Evolutionary conservation across 108 stramenopile species (phyloP), one percentile per base, ranked within the genome.

Genomic region (Stephanodiscus triporus): DNA sequence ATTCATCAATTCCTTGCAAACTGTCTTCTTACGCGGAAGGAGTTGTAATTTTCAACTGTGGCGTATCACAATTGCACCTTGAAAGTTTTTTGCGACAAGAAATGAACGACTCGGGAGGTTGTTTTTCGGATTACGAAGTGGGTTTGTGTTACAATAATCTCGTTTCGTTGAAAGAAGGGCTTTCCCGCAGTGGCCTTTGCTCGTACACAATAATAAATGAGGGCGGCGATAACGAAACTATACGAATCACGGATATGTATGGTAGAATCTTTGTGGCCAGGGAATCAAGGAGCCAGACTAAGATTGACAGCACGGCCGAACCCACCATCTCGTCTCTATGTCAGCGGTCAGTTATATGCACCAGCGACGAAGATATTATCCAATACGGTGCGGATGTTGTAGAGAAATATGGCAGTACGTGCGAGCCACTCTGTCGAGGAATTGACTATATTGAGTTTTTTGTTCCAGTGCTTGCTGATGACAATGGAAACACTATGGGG

Each of bases 41-140:
- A 40, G 86, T 75, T 9, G 55, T 86, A 4, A 77, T 82, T 82
- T 72, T 81, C 26, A 87, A 86, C 60, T 68, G 71, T 73, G 88
- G 86, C 8, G 70, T 73, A 19, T 77, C 82, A 3, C 88, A 89
- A 73, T 82, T 89, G 55, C 88, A 89, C 62, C 61, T 89, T n/a
- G n/a, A n/a, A n/a, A n/a, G n/a, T n/a, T n/a, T n/a, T n/a, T n/a
- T 20, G 34, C 67, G 56, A 75, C 27, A 51, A 29, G 55, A 59
- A 57, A 30, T 22, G 53, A 23, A 59, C 48, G 20, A 16, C 20
- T 38, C 42, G 36, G 54, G 17, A 59, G 38, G 47, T 36, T 19
- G 42, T 23, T 60, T 74, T 40, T 77, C 70, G 32, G 38, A 43
- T 14, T 82, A 75, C 30, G 62, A 77, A 42, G 68, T 86, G 20